Conservation (phyloP, 139 green algal genomes). For the Eudorina sp. region DNA sequence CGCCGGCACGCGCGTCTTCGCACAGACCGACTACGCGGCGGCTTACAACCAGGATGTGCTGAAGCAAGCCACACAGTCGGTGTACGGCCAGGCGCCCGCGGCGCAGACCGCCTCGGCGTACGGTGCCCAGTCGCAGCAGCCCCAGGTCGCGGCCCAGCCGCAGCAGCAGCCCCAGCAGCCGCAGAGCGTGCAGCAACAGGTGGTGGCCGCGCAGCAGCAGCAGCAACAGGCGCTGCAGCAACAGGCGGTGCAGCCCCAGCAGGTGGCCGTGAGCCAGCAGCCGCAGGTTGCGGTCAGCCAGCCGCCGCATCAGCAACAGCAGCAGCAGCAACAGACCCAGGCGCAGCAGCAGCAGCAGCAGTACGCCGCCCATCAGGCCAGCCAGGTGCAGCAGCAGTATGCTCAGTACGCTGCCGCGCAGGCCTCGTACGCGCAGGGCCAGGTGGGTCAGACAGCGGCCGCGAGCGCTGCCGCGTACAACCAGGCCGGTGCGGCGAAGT, state of each 20-base stretch:
- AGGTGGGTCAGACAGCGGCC: slow-evolving; percentile 4
- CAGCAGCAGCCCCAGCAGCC: slow-evolving; percentile 9
- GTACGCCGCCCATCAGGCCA: not conserved
- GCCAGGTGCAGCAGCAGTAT: slow-evolving; percentile 44
- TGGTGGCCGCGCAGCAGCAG: not conserved
- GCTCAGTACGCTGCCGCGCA: slow-evolving; percentile 15
- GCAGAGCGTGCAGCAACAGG: slow-evolving; percentile 9
- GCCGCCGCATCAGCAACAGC: not conserved
- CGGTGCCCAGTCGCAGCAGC: slow-evolving; percentile 10
- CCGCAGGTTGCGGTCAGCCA: not conserved
- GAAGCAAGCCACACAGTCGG: slow-evolving; percentile 43
- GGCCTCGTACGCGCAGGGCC: slow-evolving; percentile 20
- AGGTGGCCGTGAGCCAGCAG: no score
- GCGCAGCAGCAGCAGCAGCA: slow-evolving; percentile 34
- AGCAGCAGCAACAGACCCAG: slow-evolving; percentile 5
- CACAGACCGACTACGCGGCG: slow-evolving; percentile 1
- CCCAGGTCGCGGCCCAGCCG: not conserved
- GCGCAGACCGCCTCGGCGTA: slow-evolving; percentile 1
- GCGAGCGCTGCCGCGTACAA: not conserved
- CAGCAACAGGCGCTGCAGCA: not conserved
- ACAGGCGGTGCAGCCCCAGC: not conserved
- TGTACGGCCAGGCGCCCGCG: slow-evolving; percentile 30
- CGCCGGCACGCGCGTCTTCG: slow-evolving; percentile 13
- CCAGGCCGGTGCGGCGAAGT: slow-evolving; percentile 21
- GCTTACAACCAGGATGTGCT: slow-evolving; percentile 51